Evolutionary conservation across 352 stramenopile genomes (phyloP), one percentile per base, ranked within the genome.

Genomic region (Globisporangium solare): DNA sequence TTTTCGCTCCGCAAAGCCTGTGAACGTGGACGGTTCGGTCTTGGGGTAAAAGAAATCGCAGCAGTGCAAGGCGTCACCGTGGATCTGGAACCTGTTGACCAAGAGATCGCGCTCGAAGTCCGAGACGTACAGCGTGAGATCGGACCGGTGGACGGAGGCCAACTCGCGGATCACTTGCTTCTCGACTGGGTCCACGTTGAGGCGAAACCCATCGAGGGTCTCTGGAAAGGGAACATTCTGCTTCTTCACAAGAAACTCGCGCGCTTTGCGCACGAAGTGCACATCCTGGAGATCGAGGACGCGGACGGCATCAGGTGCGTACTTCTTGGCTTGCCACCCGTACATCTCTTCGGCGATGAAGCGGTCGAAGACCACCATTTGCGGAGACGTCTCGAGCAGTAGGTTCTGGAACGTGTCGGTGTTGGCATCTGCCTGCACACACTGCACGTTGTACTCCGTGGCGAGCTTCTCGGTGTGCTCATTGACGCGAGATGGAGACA

Each of bases 231-330:
- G 42, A 12, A 68, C 63, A 53, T 65, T 43, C 2, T 62, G 66
- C 50, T 90, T 90, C 49, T 79, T 84, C 12, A 96, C 79, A 12
- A 89, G 62, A 47, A 72, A 64, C 66, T 97, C 87, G 35, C 92
- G 80, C n/a, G 74, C 73, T 7, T 79, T 70, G 8, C 94, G 76
- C 27, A 98, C 57, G 42, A 95, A 96, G 60, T 98, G 92, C 22
- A 98, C 69, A 60, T 98, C 94, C 66, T 98, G 94, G 51, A 97
- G 78, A 52, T 98, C 94, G 5, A 98, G 57, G 14, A 98, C 76
- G 20, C 88, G 74, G 17, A 93, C 56, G 1, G 86, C 79, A n/a
- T 86, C 57, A 2, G 89, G 87, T n/a, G 77, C 77, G 54, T 88
- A 90, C 59, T 87, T 79, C 15, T 74, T 72, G 0, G 70, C 74